These are phyloP conservation scores for Vitis rupestris DNA, from an alignment of 164 flowering plant species.

Conservation along the genomic window DNA sequence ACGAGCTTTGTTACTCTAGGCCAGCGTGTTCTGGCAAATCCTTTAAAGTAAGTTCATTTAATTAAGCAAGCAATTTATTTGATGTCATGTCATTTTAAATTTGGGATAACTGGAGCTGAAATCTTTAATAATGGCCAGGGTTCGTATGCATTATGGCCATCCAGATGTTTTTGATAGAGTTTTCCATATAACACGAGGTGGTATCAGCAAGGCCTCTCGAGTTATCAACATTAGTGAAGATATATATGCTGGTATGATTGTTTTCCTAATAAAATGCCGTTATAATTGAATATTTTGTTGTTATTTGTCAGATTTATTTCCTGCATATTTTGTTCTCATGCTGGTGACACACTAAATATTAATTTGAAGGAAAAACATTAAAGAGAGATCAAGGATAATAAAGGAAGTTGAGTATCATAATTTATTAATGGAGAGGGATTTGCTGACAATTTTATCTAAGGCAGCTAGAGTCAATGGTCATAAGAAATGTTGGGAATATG, in stretches of 20 bases:
- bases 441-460: too few species aligned
- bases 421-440: too few species aligned
- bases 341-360: background rate
- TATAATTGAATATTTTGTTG: background rate
- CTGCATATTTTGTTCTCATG: background rate
- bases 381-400: too few species aligned
- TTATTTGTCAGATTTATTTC: background rate
- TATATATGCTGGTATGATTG: constrained; percentile 74
- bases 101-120: constrained; percentile 5
- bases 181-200: constrained; percentile 97
- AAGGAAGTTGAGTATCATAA: too few species aligned
- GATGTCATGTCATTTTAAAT: background rate
- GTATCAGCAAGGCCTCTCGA: constrained; percentile 98
- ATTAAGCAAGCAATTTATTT: background rate
- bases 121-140: constrained; percentile 41
- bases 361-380: background rate
- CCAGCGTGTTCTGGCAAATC: constrained; percentile 93
- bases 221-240: constrained; percentile 98
- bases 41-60: constrained; percentile 74
- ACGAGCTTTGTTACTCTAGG: constrained; percentile 94
- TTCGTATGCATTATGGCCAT: constrained; percentile 99
- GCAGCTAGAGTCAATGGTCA: too few species aligned
- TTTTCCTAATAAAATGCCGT: background rate
- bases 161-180: constrained; percentile 99
- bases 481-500: too few species aligned